These are phyloP conservation scores for Rhynchosporium graminicola DNA, from an alignment of 2,329 filamentous ascomycete genomes.

Conservation along the genomic window DNA sequence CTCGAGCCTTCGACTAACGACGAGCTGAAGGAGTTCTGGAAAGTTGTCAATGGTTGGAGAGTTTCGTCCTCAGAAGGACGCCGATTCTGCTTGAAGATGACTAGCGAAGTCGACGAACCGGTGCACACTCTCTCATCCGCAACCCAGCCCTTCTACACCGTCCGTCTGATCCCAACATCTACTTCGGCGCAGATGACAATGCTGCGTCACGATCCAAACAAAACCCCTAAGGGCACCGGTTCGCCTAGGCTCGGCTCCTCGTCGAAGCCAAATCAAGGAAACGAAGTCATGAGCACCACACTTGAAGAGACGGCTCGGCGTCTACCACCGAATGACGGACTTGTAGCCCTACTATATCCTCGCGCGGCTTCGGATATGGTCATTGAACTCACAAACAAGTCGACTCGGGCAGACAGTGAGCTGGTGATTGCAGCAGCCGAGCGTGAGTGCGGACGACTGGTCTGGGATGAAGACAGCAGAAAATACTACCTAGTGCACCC, in stretches of 20 bases:
- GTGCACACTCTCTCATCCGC: conserved; percentile 66
- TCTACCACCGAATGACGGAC: conserved; percentile 59
- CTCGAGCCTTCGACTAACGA: conserved; percentile 47
- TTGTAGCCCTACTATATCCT: conserved; percentile 70
- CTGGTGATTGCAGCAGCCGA: conserved; percentile 64
- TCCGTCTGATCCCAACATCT: conserved; percentile 64
- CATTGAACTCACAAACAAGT: conserved; percentile 47
- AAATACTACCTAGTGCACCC: conserved; percentile 65
- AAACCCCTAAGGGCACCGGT: conserved; percentile 40
- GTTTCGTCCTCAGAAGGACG: conserved; percentile 60
- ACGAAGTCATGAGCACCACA: conserved; percentile 57
- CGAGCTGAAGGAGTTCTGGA: conserved; percentile 66
- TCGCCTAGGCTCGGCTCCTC: conserved; percentile 28
- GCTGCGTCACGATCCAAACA: conserved; percentile 60
- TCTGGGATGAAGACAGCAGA: conserved; percentile 66
- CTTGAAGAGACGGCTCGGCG: conserved; percentile 57
- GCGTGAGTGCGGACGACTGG: conserved; percentile 67
- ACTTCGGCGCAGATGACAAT: conserved; percentile 62
- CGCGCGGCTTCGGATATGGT: conserved; percentile 63
- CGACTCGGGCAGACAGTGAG: conserved; percentile 54
- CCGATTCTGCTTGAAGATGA: conserved; percentile 59
- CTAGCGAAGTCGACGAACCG: conserved; percentile 59
- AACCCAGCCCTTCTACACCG: conserved; percentile 65
- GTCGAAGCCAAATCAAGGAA: conserved; percentile 31
- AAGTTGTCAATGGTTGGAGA: conserved; percentile 69